Evolutionary conservation across 2,329 filamentous ascomycete species (phyloP), one percentile per base, ranked within the genome.

Genomic region (Fonsecaea nubica): DNA sequence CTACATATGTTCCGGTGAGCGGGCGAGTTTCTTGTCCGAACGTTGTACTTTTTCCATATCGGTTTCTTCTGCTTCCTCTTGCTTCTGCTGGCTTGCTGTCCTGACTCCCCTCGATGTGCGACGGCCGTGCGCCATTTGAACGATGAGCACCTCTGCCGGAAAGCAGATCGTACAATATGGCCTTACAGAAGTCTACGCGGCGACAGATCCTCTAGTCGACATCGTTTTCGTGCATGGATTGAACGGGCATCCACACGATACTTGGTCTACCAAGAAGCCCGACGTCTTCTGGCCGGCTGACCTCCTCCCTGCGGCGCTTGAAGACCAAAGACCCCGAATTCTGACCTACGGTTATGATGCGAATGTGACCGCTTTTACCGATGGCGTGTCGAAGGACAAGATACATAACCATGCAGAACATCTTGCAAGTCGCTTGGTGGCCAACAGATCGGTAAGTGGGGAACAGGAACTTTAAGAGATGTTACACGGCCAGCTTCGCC

Each of bases 331-430:
- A 30, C 88, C 88, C 60, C 87, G 91, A 59, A 80, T 92, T 21
- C 77, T 92, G 62, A 88, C 89, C 0, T 92, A 92, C 74, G 90
- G 90, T 30, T 92, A 92, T 75, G 91, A 92, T 75, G 89, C 90
- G 30, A 88, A 91, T 65, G 82, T 85, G 1, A 77, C 79, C 42
- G 76, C 82, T 0, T 85, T 85, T 68, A 81, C 78, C 2, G 79
- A 81, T 70, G 83, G 84, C 62, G 85, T 82, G 18, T 85, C 87
- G 2, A 89, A 87, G 73, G 85, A 90, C 70, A 89, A 89, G 72
- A 87, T 92, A 72, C 85, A 88, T 67, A 86, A 90, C 73, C 90
- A 92, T 77, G 89, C 90, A 0, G 89, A 92, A 78, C 90, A 86
- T 10, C 80, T 92, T 36, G 83, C 90, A 6, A 84, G 84, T 4